These are phyloP conservation scores for Arthrobotrys iridis DNA, from an alignment of 2,329 filamentous ascomycete genomes.

Conservation along the genomic window DNA sequence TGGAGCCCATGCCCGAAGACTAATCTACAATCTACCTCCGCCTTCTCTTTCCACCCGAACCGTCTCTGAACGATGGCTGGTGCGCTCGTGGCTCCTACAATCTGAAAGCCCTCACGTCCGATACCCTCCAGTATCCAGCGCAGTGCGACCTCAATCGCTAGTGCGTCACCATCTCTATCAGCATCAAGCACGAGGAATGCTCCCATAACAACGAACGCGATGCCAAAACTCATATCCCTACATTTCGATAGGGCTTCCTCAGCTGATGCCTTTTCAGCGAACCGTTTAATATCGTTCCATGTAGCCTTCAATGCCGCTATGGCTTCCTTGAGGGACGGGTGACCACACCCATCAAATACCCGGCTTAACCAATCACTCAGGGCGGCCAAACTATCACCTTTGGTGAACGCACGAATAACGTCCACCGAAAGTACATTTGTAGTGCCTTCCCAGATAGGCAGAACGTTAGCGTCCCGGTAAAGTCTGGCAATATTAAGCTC, in stretches of 20 bases:
- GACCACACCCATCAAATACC: constrained; percentile 54
- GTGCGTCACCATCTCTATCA: constrained; percentile 59
- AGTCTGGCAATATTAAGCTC: constrained; percentile 74
- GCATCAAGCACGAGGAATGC: constrained; percentile 60
- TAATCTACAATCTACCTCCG: constrained; percentile 48
- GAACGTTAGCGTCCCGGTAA: constrained; percentile 72
- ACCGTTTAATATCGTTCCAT: constrained; percentile 63
- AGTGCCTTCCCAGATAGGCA: constrained; percentile 77
- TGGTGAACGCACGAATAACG: constrained; percentile 63
- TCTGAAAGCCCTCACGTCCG: constrained; percentile 46
- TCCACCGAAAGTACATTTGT: constrained; percentile 74
- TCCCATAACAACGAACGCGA: constrained; percentile 60
- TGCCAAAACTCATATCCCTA: constrained; percentile 58
- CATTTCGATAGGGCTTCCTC: constrained; percentile 60
- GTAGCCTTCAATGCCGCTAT: constrained; percentile 16
- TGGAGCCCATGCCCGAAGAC: constrained; percentile 47
- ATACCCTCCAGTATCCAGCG: constrained; percentile 57
- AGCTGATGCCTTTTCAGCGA: constrained; percentile 60
- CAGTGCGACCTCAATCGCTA: constrained; percentile 58
- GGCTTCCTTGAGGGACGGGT: constrained; percentile 26
- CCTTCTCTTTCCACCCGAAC: constrained; percentile 41
- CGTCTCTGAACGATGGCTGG: constrained; percentile 22
- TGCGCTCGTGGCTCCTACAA: constrained; percentile 20
- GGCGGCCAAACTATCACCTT: constrained; percentile 58
- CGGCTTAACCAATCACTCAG: constrained; percentile 56